Evolutionary conservation across 2,329 filamentous ascomycete species (phyloP).

Genomic region (Proliferodiscus dingleyae): DNA sequence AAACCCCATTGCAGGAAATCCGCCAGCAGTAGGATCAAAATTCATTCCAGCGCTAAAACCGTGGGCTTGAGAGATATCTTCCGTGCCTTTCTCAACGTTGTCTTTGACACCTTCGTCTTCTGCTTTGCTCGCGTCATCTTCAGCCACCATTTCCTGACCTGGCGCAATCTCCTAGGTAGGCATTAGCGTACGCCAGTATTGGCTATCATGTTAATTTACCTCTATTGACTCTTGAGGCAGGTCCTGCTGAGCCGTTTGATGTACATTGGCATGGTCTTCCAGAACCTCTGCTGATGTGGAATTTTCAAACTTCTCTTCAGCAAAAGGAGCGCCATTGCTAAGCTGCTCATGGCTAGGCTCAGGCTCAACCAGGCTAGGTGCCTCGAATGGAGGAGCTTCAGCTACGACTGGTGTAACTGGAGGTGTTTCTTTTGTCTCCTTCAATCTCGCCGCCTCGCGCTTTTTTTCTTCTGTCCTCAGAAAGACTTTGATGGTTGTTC

Average conservation of each 20-base stretch:
- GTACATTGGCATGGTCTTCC: conserved; percentile 7
- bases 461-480: conserved; percentile 90
- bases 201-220: conserved; percentile 22
- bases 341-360: background rate
- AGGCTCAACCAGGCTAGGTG: conserved; percentile 4
- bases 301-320: conserved; percentile 12
- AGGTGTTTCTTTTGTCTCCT: conserved; percentile 35
- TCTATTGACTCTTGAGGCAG: conserved; percentile 35
- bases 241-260: conserved; percentile 28
- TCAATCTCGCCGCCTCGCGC: conserved; percentile 57
- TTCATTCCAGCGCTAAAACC: conserved; percentile 35
- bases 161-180: conserved; percentile 28
- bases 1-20: conserved; percentile 42
- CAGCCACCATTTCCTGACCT: conserved; percentile 28
- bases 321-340: conserved; percentile 1
- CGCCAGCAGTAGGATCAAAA: conserved; percentile 36
- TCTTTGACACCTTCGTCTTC: conserved; percentile 14
- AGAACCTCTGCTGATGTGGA: conserved; percentile 4
- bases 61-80: conserved; percentile 14
- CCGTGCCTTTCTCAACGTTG: conserved; percentile 11
- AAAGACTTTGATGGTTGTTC: conserved; percentile 88
- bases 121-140: conserved; percentile 9
- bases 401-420: conserved; percentile 27
- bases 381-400: conserved; percentile 21
- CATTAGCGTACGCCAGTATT: conserved; percentile 14